phyloP scores from a whole-genome alignment of 2,329 filamentous ascomycete genomes.

The Furcasterigmium sp. region DNA sequence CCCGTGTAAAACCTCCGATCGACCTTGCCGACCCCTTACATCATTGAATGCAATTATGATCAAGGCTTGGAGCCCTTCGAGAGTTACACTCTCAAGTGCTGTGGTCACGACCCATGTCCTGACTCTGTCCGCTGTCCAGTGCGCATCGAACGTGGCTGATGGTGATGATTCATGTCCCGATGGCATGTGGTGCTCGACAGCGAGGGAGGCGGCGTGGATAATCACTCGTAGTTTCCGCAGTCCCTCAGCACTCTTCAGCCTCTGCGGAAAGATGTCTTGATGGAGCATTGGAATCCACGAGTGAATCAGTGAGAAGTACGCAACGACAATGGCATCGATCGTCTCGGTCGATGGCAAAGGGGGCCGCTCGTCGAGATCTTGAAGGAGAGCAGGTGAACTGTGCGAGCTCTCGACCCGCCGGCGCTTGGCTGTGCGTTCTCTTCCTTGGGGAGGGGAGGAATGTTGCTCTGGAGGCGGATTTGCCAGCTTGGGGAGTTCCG shows the following conservation, averaged over 20 bases:
- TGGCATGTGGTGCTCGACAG: constrained; percentile 20
- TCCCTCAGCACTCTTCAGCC: constrained; percentile 15
- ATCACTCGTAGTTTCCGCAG: constrained; percentile 19
- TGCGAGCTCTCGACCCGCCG: too few species aligned
- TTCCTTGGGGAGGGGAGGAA: too few species aligned
- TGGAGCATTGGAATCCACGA: constrained; percentile 33
- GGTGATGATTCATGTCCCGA: constrained; percentile 8
- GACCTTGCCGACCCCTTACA: constrained; percentile 20
- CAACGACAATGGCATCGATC: constrained; percentile 11
- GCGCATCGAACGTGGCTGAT: too few species aligned
- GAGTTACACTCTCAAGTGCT: constrained; percentile 24
- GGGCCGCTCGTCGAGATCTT: too few species aligned
- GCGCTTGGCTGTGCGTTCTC: too few species aligned
- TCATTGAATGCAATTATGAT: constrained; percentile 30
- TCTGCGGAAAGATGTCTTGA: constrained; percentile 19
- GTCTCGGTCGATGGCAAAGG: too few species aligned
- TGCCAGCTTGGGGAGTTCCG: constrained; percentile 3
- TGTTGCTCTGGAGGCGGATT: too few species aligned
- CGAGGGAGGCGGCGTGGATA: constrained; percentile 25
- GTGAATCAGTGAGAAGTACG: constrained; percentile 29
- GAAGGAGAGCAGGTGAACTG: too few species aligned
- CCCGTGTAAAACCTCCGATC: too few species aligned
- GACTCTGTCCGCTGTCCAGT: background rate
- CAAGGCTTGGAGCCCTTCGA: constrained; percentile 29
- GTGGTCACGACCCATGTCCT: constrained; percentile 18